Evolutionary conservation across 495 filamentous ascomycete species (phyloP), one percentile per base, ranked within the genome.

Genomic region (Talaromyces stipitatus): DNA sequence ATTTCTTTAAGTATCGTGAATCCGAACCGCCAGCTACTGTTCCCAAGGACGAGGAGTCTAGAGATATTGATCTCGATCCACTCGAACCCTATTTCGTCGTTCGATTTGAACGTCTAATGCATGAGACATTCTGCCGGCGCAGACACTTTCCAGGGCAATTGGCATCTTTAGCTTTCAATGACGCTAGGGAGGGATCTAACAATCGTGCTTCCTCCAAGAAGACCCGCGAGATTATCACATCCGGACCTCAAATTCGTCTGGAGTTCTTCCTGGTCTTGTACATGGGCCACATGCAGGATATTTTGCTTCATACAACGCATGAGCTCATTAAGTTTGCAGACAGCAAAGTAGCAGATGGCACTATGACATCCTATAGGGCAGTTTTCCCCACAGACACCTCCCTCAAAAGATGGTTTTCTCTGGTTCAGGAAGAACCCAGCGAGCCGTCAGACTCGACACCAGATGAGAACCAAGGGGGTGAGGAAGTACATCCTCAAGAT

Each of bases 271-370:
- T 71, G 23, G 64, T 70, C 23, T 54, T 74, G 12, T 71, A 70
- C 46, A 71, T 71, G 66, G 58, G 63, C 2, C 69, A 72, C 59
- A 53, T 72, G 46, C 69, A 71, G 29, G 66, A 69, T 50, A 68
- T 60, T 50, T 53, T 74, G 3, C 50, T 71, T 9, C 65, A 65
- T 12, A 63, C 69, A 0, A 68, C 65, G 0, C 45, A 67, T 27
- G 77, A 80, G 12, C 71, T 91, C 5, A 79, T 85, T 10, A 68
- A 77, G 6, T 90, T 84, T 62, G 85, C 85, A 4, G 85, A 90
- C 50, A 36, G 61, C 18, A 71, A 67, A 38, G 41, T 66, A 20
- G 55, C 55, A 6, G 80, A 86, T 41, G 85, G 86, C 0, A 83
- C 79, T 16, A 83, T 89, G 77, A 71, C 77, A 33, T 81, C 72